Percentiles rank a stretch among this genome's conserved stretches.
Conservation (phyloP, 768 basidiomycete species). For the Steccherinum ochraceum region DNA sequence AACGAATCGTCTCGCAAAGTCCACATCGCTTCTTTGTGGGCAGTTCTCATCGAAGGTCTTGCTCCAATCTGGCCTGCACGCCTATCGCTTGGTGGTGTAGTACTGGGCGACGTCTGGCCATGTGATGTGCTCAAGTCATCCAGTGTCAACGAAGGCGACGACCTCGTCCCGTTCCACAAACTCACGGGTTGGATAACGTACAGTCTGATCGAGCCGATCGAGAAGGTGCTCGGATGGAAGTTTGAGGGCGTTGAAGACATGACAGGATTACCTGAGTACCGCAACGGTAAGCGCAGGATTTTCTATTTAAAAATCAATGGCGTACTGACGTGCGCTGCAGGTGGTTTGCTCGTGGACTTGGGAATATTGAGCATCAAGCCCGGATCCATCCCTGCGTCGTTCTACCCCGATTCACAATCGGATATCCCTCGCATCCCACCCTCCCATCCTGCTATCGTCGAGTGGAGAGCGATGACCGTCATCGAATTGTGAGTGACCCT, state of each 20-base stretch:
- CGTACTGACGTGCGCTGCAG: slow-evolving; percentile 28
- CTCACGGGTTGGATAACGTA: slow-evolving; percentile 93
- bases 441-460: slow-evolving; percentile 86
- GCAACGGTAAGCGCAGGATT: slow-evolving; percentile 58
- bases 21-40: slow-evolving; percentile 76
- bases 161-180: slow-evolving; percentile 93
- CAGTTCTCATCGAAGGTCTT: slow-evolving; percentile 73
- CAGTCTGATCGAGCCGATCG: slow-evolving; percentile 78
- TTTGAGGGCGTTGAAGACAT: slow-evolving; percentile 79
- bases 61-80: slow-evolving; percentile 87
- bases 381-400: slow-evolving; percentile 36
- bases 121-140: slow-evolving; percentile 46
- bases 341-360: slow-evolving; percentile 83
- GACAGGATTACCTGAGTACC: slow-evolving; percentile 93
- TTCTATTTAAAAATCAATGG: background rate
- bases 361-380: slow-evolving; percentile 70
- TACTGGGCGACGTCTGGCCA: slow-evolving; percentile 93
- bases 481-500: slow-evolving; percentile 66
- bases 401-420: slow-evolving; percentile 38
- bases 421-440: slow-evolving; percentile 60
- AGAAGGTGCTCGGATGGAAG: slow-evolving; percentile 71
- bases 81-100: slow-evolving; percentile 53
- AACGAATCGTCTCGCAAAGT: slow-evolving; percentile 40
- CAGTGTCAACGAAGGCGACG: slow-evolving; percentile 44
- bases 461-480: slow-evolving; percentile 96